phyloP scores from a whole-genome alignment of 345 rosid species.

The Syzygium oleosum region DNA sequence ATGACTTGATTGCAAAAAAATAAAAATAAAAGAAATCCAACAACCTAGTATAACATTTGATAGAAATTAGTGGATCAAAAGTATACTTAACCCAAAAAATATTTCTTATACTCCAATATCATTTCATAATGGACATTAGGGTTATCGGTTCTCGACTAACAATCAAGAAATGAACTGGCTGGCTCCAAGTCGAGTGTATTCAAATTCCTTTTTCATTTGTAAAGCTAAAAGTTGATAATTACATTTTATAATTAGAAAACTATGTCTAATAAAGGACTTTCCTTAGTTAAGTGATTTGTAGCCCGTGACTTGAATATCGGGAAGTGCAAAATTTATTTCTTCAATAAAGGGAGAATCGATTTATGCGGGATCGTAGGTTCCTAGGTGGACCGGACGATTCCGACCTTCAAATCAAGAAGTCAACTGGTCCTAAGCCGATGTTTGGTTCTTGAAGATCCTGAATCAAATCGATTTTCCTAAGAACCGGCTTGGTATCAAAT shows the following conservation, averaged over 20 bases:
- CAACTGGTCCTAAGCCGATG: neutral
- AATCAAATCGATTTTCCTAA: neutral
- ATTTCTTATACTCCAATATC: too few relatives aligned
- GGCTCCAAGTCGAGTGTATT: neutral
- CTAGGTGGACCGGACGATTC: fast-evolving
- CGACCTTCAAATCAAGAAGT: neutral
- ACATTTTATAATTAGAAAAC: neutral
- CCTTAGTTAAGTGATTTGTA: neutral
- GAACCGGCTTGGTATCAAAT: neutral
- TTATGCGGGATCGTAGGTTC: neutral
- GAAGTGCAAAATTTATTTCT: neutral
- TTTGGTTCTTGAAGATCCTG: neutral
- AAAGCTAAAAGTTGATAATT: neutral
- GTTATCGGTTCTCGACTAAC: too few relatives aligned
- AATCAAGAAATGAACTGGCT: too few relatives aligned
- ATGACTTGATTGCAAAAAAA: too few relatives aligned
- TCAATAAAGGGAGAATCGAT: neutral
- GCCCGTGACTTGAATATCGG: neutral
- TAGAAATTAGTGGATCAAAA: too few relatives aligned
- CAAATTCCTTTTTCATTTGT: neutral
- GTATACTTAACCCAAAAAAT: too few relatives aligned
- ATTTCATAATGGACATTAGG: too few relatives aligned
- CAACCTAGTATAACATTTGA: too few relatives aligned
- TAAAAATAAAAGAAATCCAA: too few relatives aligned
- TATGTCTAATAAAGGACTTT: neutral